These are phyloP conservation scores for Arthrobotrys sphaeroides DNA, from an alignment of 2,329 filamentous ascomycete genomes.

Conservation along the genomic window DNA sequence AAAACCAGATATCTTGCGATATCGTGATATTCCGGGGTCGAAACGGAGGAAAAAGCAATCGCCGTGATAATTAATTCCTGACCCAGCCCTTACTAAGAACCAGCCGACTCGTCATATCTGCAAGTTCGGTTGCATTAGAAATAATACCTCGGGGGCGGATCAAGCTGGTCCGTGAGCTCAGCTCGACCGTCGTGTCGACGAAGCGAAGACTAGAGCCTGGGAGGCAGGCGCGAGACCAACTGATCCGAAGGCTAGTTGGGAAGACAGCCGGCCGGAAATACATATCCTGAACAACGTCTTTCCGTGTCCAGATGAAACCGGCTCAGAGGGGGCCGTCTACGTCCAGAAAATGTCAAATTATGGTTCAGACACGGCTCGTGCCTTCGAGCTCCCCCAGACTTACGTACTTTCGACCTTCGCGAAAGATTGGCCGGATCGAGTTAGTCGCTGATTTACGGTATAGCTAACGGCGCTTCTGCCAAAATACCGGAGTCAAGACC, in stretches of 20 bases:
- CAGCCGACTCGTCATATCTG: conserved; percentile 10
- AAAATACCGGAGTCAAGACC: background rate
- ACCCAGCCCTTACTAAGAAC: background rate
- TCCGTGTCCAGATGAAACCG: conserved; percentile 10
- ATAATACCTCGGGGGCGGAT: conserved; percentile 27
- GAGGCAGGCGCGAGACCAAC: conserved; percentile 41
- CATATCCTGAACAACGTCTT: background rate
- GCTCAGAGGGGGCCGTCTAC: background rate
- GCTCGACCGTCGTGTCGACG: conserved; percentile 10
- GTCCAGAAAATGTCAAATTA: conserved; percentile 3
- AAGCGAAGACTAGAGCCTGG: conserved; percentile 41
- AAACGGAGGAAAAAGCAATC: background rate
- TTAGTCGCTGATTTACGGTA: conserved; percentile 14
- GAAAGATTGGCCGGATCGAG: conserved; percentile 44
- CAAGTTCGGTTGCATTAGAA: background rate
- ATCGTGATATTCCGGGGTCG: background rate
- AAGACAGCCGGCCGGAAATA: conserved; percentile 9
- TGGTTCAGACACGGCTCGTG: conserved; percentile 23
- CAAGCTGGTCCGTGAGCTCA: conserved; percentile 44
- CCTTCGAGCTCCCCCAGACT: conserved; percentile 5
- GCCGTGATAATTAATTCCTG: background rate
- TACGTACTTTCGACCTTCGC: background rate
- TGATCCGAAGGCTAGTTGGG: conserved; percentile 8
- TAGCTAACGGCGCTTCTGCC: conserved; percentile 36
- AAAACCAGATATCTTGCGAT: background rate